Percentiles rank a stretch among this genome's conserved stretches.
phyloP scores from a whole-genome alignment of 140 eudicot genomes.

The Anethum foeniculum region DNA sequence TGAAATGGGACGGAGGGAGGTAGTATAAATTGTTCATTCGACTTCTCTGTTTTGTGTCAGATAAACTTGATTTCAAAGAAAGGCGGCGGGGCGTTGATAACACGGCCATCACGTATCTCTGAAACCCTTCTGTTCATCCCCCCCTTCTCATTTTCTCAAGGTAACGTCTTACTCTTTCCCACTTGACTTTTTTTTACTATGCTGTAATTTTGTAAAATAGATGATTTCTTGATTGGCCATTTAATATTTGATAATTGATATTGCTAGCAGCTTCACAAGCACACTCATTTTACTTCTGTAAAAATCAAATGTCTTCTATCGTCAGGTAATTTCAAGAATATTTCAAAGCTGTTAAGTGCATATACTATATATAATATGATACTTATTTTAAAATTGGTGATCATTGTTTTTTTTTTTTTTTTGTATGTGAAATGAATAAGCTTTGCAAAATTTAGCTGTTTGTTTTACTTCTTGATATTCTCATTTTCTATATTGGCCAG shows the following conservation, averaged over 20 bases:
- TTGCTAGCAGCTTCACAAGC: slow-evolving; percentile 29
- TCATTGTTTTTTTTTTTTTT: not conserved
- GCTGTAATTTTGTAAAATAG: not conserved
- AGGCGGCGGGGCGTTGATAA: not conserved
- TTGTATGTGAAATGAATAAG: not conserved
- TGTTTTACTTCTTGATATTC: not conserved
- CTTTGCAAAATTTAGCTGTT: not conserved
- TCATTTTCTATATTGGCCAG: too few relatives aligned
- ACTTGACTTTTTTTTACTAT: not conserved
- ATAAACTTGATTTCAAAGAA: not conserved
- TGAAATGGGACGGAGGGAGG: too few relatives aligned
- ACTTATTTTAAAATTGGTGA: not conserved
- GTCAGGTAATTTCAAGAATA: slow-evolving; percentile 26
- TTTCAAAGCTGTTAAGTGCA: not conserved
- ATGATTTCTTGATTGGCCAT: not conserved
- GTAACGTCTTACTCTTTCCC: not conserved
- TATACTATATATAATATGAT: not conserved
- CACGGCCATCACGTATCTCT: not conserved
- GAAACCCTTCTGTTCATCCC: not conserved
- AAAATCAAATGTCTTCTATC: slow-evolving; percentile 36
- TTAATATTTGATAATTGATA: not conserved
- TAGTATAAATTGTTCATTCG: not conserved
- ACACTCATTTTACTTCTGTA: slow-evolving; percentile 23
- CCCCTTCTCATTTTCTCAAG: slow-evolving; percentile 13
- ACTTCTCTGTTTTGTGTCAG: not conserved